Percentiles rank a stretch among this genome's conserved stretches.
Evolutionary conservation across 352 stramenopile species (phyloP).

Genomic region (Pythium monospermum): DNA sequence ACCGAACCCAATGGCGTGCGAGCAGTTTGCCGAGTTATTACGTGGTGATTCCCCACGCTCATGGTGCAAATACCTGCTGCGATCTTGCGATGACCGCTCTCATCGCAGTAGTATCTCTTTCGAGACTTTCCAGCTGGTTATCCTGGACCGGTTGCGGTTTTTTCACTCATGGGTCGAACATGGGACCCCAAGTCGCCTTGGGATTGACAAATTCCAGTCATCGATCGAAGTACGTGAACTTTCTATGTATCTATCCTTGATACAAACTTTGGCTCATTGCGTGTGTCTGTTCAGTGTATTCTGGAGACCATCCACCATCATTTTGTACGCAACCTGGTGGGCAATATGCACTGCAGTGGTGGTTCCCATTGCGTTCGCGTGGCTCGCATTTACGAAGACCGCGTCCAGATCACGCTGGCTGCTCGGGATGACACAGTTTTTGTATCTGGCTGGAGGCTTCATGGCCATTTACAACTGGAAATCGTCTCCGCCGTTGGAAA

Average conservation of each 20-base stretch:
- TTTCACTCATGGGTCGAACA: conserved; percentile 33
- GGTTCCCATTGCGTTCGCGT: conserved; percentile 31
- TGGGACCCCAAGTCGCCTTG: conserved; percentile 22
- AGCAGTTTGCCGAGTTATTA: conserved; percentile 1
- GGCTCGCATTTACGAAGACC: conserved; percentile 38
- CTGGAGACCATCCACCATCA: conserved; percentile 53
- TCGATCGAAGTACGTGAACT: conserved; percentile 15
- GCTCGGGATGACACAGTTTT: conserved; percentile 11
- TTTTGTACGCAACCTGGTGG: conserved; percentile 43
- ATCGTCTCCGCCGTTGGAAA: background rate
- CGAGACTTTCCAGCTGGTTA: conserved; percentile 27
- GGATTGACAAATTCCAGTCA: conserved; percentile 38
- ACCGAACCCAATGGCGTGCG: background rate
- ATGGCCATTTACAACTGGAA: conserved; percentile 19
- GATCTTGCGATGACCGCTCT: background rate
- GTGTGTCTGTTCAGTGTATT: no score
- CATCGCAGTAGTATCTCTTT: conserved; percentile 13
- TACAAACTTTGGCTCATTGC: no score
- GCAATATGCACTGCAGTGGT: conserved; percentile 25
- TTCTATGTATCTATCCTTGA: no score
- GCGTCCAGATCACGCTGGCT: conserved; percentile 2
- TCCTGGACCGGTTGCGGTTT: conserved; percentile 32
- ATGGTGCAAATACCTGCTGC: background rate
- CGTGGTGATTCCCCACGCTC: conserved; percentile 2
- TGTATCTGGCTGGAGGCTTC: conserved; percentile 12